Conservation (phyloP, 2,329 filamentous ascomycete genomes). For the Colletotrichum sp. region DNA sequence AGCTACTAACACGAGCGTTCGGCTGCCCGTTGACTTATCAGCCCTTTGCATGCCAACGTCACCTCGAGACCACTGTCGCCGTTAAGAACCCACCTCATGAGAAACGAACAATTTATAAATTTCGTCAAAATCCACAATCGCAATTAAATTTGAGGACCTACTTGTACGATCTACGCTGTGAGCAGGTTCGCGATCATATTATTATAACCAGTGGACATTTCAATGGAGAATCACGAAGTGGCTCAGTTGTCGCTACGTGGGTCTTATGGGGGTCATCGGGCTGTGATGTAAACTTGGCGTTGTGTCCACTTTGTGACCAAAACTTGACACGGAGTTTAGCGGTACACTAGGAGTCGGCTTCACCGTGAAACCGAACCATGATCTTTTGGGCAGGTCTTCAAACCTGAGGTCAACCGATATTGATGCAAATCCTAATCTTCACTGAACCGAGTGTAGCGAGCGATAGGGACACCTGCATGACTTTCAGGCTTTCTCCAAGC, state of each 20-base stretch:
- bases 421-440: neutral
- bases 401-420: rapidly evolving
- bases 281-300: neutral
- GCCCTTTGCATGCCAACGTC: neutral
- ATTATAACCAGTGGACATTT: neutral
- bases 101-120: neutral
- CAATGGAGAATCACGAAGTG: neutral
- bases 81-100: neutral
- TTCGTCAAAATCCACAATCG: too few species aligned
- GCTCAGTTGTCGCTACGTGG: neutral
- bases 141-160: too few species aligned
- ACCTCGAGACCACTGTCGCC: rapidly evolving
- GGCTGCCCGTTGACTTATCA: neutral
- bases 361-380: neutral
- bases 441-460: neutral
- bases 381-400: neutral
- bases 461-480: neutral
- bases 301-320: neutral
- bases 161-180: neutral
- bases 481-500: neutral
- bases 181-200: neutral
- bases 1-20: rapidly evolving
- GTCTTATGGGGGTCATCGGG: neutral
- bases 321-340: neutral
- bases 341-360: neutral